Conservation (phyloP, 306 rosid species). For the Nissolia schottii region DNA sequence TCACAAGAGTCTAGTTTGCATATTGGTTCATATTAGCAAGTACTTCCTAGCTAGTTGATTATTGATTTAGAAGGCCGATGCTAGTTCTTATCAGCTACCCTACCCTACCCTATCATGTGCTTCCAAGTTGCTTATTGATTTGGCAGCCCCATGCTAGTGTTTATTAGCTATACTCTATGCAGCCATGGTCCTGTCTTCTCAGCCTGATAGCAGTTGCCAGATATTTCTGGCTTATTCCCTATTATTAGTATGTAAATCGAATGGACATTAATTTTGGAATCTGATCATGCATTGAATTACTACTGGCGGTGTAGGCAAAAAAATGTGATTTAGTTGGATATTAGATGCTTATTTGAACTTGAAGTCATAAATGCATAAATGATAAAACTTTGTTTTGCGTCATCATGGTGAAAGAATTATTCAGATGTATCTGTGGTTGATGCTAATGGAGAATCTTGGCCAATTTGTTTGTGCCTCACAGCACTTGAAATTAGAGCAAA, state of each 20-base stretch:
- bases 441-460: constrained; percentile 7
- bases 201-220: not conserved
- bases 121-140: not conserved
- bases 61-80: not conserved
- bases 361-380: not conserved
- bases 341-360: not conserved
- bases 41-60: not conserved
- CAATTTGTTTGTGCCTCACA: not conserved
- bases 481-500: constrained; percentile 1
- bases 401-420: constrained; percentile 5
- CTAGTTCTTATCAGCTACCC: not conserved
- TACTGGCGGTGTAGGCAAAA: too few species aligned
- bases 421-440: not conserved
- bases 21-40: not conserved
- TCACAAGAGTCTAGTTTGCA: not conserved
- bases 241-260: not conserved
- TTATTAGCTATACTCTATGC: not conserved
- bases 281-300: not conserved
- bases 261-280: constrained; percentile 8
- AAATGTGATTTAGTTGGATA: not conserved
- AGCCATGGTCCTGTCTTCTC: constrained; percentile 4
- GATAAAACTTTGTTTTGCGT: constrained; percentile 5
- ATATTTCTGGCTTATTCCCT: not conserved
- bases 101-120: too few species aligned
- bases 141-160: not conserved